Evolutionary conservation across 768 basidiomycete species (phyloP).

Genomic region (Basidioascus undulatus): DNA sequence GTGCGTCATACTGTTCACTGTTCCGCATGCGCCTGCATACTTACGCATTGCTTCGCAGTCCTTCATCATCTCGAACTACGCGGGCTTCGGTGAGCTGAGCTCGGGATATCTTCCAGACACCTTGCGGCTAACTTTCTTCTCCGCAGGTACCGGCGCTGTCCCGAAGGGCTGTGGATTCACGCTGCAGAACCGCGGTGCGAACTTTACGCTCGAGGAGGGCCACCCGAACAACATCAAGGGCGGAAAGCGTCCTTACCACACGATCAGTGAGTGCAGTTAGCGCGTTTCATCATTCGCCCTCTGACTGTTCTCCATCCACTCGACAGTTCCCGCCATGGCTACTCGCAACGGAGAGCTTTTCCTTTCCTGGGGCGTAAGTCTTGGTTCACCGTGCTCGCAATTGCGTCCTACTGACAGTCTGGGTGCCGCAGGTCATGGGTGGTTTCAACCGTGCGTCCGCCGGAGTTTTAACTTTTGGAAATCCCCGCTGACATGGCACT

Average conservation of each 20-base stretch:
- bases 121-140: too few relatives aligned
- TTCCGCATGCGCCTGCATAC: slow-evolving; percentile 6
- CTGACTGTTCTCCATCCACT: slow-evolving; percentile 5
- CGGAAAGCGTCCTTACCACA: slow-evolving; percentile 73
- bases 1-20: too few relatives aligned
- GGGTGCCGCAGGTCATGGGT: slow-evolving; percentile 18
- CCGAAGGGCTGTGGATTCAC: slow-evolving; percentile 92
- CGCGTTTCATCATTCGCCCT: neutral
- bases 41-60: neutral
- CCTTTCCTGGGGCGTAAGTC: slow-evolving; percentile 31
- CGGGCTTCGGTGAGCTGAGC: slow-evolving; percentile 41
- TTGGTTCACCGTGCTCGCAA: slow-evolving; percentile 2
- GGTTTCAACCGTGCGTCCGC: slow-evolving; percentile 52
- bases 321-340: slow-evolving; percentile 48
- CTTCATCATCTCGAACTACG: slow-evolving; percentile 24
- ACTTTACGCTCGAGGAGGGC: slow-evolving; percentile 50
- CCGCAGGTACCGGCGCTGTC: slow-evolving; percentile 30
- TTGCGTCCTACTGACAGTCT: neutral
- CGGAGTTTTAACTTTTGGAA: neutral
- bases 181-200: slow-evolving; percentile 74
- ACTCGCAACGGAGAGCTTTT: slow-evolving; percentile 45
- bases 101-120: too few relatives aligned
- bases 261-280: slow-evolving; percentile 29
- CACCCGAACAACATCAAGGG: slow-evolving; percentile 73
- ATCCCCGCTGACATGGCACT: slow-evolving; percentile 2